phyloP scores from a whole-genome alignment of 192 early-diverging fungal species.

The Chytriomyces sp. region DNA sequence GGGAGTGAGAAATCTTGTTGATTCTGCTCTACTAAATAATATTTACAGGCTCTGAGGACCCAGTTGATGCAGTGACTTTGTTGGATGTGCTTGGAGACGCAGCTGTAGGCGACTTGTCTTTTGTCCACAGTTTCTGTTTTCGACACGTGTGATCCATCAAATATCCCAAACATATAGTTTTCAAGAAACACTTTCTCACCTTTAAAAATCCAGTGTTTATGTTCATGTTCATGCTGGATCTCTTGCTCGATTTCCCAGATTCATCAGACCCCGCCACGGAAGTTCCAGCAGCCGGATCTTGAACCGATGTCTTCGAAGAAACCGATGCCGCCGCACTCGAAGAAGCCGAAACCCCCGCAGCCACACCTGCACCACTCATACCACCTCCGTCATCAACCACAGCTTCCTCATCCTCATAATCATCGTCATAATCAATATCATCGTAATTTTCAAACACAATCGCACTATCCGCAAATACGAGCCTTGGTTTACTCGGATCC shows the following conservation, averaged over 20 bases:
- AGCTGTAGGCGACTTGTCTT: background rate
- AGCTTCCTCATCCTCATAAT: constrained; percentile 46
- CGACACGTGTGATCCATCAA: background rate
- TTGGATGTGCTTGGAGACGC: constrained; percentile 3
- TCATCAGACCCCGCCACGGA: background rate
- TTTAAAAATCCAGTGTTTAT: constrained; percentile 16
- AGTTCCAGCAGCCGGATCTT: background rate
- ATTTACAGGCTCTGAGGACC: background rate
- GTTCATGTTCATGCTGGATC: background rate
- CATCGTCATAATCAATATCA: constrained; percentile 49
- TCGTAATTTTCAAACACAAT: constrained; percentile 47
- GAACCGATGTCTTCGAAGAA: background rate
- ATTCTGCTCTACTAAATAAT: background rate
- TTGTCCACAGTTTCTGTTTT: constrained; percentile 12
- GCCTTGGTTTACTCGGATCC: constrained; percentile 32
- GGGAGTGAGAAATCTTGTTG: background rate
- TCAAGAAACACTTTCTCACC: background rate
- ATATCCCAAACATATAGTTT: background rate
- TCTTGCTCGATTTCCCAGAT: background rate
- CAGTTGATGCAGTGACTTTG: background rate
- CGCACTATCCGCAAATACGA: constrained; percentile 46
- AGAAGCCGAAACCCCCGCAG: background rate
- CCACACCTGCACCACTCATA: background rate
- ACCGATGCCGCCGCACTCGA: background rate
- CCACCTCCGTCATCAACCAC: background rate